Conservation (phyloP, 805 yeast species). For the Barnettozyma botsteinii region DNA sequence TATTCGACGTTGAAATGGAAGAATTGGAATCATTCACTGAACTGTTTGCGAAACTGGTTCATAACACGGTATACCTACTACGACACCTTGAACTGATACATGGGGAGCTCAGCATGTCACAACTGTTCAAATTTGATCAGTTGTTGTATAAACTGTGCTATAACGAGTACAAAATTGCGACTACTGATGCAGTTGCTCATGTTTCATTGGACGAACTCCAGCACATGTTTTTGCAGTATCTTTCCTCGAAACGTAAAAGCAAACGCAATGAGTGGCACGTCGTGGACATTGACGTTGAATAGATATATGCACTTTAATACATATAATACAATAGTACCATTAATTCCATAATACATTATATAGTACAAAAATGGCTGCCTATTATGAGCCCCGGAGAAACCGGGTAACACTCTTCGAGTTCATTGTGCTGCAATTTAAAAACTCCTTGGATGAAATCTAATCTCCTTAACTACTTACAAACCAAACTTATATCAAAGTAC, state of each 20-base stretch:
- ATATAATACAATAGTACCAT: no score
- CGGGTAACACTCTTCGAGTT: neutral
- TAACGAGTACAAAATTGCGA: conserved; percentile 12
- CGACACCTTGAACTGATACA: conserved; percentile 11
- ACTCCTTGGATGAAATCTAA: conserved; percentile 8
- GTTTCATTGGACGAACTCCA: neutral
- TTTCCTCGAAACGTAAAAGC: conserved; percentile 7
- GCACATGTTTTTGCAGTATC: neutral
- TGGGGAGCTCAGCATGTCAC: conserved; percentile 6
- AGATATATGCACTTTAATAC: no score
- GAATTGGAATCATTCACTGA: conserved; percentile 13
- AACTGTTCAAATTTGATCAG: conserved; percentile 18
- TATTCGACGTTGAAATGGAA: conserved; percentile 14
- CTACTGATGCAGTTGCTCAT: no score
- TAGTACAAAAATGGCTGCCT: neutral
- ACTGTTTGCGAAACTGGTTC: conserved; percentile 14
- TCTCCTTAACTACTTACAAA: neutral
- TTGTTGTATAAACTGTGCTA: conserved; percentile 21
- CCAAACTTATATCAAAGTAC: neutral
- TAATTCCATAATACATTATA: no score
- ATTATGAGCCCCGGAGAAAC: neutral
- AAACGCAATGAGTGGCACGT: conserved; percentile 26
- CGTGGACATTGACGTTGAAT: no score
- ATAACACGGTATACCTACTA: conserved; percentile 12
- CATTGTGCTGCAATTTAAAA: neutral